Conservation (phyloP, 2,329 filamentous ascomycete species). For the Beauveria bassiana region DNA sequence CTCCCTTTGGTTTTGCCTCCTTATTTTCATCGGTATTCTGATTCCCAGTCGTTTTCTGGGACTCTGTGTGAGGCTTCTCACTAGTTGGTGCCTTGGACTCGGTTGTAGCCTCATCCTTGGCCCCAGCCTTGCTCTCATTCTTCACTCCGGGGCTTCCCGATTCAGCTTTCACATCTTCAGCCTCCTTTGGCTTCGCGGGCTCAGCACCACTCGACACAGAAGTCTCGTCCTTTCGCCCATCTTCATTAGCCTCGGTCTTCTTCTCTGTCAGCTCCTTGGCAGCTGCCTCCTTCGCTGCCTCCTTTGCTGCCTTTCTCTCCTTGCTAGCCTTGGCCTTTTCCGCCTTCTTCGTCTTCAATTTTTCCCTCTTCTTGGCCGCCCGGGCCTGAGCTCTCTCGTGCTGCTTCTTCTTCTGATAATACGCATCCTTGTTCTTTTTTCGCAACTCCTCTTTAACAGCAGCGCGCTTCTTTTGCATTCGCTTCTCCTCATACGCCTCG, state of each 20-base stretch:
- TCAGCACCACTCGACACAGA: too few relatives aligned
- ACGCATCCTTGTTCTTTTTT: conserved; percentile 22
- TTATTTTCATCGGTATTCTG: not conserved
- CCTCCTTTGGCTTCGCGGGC: not conserved
- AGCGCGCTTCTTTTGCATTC: conserved; percentile 27
- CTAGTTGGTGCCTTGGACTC: conserved; percentile 18
- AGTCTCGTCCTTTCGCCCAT: conserved; percentile 16
- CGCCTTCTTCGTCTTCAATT: conserved; percentile 33
- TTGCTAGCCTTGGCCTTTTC: not conserved
- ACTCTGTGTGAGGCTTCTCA: not conserved
- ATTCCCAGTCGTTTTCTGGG: conserved; percentile 10
- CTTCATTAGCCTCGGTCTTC: conserved; percentile 26
- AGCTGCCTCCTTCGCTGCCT: not conserved
- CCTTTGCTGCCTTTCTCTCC: not conserved
- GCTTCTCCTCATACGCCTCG: conserved; percentile 28
- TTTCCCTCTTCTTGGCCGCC: conserved; percentile 62
- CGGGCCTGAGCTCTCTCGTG: conserved; percentile 23
- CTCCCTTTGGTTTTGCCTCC: not conserved
- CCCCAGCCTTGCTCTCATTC: conserved; percentile 11
- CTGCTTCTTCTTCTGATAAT: conserved; percentile 30
- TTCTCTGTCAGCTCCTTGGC: conserved; percentile 4
- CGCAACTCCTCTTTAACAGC: conserved; percentile 30
- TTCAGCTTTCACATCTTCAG: not conserved
- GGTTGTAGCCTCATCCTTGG: conserved; percentile 25
- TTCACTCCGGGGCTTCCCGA: too few relatives aligned